Evolutionary conservation across 768 basidiomycete species (phyloP), one percentile per base, ranked within the genome.

Genomic region (Termitomyces bulborhizus): DNA sequence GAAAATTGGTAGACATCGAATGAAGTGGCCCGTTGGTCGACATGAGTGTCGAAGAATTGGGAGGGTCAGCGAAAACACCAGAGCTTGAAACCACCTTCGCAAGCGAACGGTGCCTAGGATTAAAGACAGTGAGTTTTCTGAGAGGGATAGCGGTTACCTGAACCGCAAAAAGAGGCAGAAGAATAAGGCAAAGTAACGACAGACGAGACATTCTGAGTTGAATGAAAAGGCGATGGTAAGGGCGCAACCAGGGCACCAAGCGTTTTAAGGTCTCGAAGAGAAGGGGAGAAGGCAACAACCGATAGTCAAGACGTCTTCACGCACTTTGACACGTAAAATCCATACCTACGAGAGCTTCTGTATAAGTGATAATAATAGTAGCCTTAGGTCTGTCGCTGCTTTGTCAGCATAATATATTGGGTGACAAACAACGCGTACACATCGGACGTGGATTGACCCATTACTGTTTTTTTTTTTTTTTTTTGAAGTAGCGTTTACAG

Each of bases 221-320:
- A 15, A n/a, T 16, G 26, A 24, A 39, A 27, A 27, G 31, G 26
- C 9, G 3, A 29, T 29, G n/a, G 12, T 13, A 21, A 26, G 54
- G 56, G 12, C 56, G 39, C 61, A 50, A 51, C 61, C 60, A 55
- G 37, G 40, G 48, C 44, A 52, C 16, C 36, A 27, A 48, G 50
- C 37, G n/a, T 39, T 41, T 31, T 40, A 21, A 40, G 21, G 54
- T 31, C 18, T 26, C 6, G 27, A 48, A 21, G 8, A 37, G 27
- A 43, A 47, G 51, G 21, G 56, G 42, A 27, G 40, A 32, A 27
- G 46, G 45, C 15, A 41, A 57, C 44, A 12, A 29, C 21, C 31
- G 31, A 31, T 31, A 45, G 7, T 2, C 34, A 21, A 54, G 27
- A 39, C 36, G 29, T 46, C 24, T 21, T 39, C 5, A 51, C 44